Conservation (phyloP, 306 rosid species). For the Citrullus mucosospermus region DNA sequence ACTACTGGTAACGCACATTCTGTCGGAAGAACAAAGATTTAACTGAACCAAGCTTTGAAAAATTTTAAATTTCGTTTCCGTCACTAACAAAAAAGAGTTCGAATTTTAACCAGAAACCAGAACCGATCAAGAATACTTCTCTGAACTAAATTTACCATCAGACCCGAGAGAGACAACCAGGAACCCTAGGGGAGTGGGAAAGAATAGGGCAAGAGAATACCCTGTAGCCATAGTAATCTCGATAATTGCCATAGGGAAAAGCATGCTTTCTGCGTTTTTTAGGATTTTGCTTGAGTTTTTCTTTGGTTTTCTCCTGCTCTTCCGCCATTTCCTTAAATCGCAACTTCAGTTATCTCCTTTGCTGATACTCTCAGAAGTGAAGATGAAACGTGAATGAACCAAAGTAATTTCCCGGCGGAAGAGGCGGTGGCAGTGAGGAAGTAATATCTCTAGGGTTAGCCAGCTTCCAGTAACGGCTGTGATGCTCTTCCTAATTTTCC, state of each 20-base stretch:
- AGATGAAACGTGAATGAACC: background rate
- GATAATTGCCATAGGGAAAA: constrained; percentile 74
- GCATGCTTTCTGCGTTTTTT: constrained; percentile 26
- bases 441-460: background rate
- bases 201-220: constrained; percentile 20
- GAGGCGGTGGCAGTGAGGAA: background rate
- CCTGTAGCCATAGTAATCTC: constrained; percentile 77
- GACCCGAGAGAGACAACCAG: background rate
- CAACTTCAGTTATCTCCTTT: background rate
- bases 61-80: too few relatives aligned
- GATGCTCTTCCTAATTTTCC: background rate
- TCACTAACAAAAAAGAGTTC: background rate
- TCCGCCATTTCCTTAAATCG: constrained; percentile 2
- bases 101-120: background rate
- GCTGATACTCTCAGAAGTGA: background rate
- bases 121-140: background rate
- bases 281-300: constrained; percentile 12
- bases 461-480: background rate
- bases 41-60: background rate
- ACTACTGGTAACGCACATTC: background rate
- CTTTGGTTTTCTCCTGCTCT: background rate
- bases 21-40: too few relatives aligned
- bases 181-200: background rate
- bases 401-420: background rate
- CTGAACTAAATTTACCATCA: background rate